Conservation (phyloP, 495 filamentous ascomycete species). For the Pseudevernia furfuracea region DNA sequence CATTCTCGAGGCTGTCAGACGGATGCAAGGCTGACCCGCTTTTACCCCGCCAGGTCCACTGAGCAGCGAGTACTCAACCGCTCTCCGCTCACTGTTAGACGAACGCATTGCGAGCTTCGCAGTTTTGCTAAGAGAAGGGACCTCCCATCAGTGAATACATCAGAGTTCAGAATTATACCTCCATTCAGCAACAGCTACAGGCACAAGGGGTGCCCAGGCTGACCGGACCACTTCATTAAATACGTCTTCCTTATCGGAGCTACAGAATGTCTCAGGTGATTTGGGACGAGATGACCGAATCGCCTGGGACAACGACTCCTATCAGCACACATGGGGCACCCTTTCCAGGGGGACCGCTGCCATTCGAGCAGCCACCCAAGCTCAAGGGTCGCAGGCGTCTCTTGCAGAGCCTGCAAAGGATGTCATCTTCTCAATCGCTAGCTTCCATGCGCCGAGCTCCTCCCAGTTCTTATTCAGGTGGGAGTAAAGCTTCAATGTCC, state of each 20-base stretch:
- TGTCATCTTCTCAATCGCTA: constrained; percentile 79
- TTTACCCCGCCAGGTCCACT: constrained; percentile 1
- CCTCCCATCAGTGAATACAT: not conserved
- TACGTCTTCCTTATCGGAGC: constrained; percentile 1
- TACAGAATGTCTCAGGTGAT: constrained; percentile 24
- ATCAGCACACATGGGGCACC: constrained; percentile 15
- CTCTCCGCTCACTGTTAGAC: not conserved
- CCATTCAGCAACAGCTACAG: not conserved
- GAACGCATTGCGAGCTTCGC: not conserved
- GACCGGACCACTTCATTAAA: not conserved
- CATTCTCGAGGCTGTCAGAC: constrained; percentile 5
- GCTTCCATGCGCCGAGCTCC: constrained; percentile 51
- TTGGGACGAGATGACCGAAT: constrained; percentile 20
- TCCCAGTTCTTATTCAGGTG: constrained; percentile 51
- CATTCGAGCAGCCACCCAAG: constrained; percentile 50
- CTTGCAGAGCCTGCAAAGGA: constrained; percentile 73
- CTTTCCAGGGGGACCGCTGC: constrained; percentile 24
- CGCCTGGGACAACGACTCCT: constrained; percentile 21
- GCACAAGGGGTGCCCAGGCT: not conserved
- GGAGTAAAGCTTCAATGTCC: constrained; percentile 70
- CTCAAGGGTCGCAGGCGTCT: constrained; percentile 67
- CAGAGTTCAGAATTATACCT: not conserved
- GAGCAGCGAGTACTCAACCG: constrained; percentile 2
- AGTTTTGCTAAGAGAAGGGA: not conserved
- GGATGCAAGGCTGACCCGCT: constrained; percentile 16